Percentiles rank a stretch among this genome's conserved stretches.
Conservation (phyloP, 2,329 filamentous ascomycete genomes). For the Aspergillus versicolor region DNA sequence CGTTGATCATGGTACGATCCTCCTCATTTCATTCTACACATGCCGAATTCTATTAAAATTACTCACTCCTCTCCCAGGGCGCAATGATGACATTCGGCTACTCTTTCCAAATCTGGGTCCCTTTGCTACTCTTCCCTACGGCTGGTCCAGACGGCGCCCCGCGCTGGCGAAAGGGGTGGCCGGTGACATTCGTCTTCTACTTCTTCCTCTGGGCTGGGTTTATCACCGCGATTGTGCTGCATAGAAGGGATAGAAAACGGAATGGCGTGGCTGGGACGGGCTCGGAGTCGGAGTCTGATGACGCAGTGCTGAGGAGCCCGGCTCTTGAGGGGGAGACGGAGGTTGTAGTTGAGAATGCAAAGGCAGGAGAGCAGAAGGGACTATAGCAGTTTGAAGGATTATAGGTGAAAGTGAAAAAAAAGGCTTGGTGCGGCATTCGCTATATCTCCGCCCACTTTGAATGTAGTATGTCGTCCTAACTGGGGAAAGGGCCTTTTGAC, state of each 20-base stretch:
- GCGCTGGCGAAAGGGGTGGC: slow-evolving; percentile 51
- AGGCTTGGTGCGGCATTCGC: background rate
- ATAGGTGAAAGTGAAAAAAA: background rate
- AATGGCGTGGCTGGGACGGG: slow-evolving; percentile 4
- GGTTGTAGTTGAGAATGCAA: background rate
- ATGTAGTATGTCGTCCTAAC: background rate
- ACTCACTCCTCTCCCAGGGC: slow-evolving; percentile 26
- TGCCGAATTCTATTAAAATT: background rate
- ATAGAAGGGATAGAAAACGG: slow-evolving; percentile 18
- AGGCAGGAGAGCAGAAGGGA: background rate
- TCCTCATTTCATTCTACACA: background rate
- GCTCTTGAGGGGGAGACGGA: background rate
- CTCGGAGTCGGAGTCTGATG: background rate
- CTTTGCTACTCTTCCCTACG: slow-evolving; percentile 45
- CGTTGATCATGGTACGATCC: slow-evolving; percentile 29
- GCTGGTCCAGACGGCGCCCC: slow-evolving; percentile 45
- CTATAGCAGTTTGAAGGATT: background rate
- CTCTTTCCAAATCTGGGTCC: slow-evolving; percentile 49
- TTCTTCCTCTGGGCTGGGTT: slow-evolving; percentile 43
- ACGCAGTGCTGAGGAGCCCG: background rate
- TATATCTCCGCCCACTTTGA: background rate
- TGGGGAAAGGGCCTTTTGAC: background rate
- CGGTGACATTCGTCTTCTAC: slow-evolving; percentile 48
- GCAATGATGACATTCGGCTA: slow-evolving; percentile 51
- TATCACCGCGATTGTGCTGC: slow-evolving; percentile 20